Conservation (phyloP, 2,329 filamentous ascomycete species). For the Clonostachys rosea region DNA sequence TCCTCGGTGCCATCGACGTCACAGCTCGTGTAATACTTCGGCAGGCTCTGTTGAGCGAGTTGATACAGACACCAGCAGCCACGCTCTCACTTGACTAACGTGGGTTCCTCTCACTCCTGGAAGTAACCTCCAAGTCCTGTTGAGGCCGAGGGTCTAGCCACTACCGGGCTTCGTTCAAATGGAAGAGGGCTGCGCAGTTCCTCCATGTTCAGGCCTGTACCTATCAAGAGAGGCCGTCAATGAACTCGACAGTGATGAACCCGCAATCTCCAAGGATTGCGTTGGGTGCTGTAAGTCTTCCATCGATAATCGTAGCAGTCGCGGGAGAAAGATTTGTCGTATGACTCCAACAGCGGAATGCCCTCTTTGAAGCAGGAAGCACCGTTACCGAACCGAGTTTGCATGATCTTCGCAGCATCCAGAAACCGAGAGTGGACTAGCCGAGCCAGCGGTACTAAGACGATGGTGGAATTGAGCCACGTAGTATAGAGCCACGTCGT, state of each 20-base stretch:
- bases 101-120: background rate
- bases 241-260: background rate
- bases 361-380: background rate
- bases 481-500: no score
- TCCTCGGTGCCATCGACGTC: conserved; percentile 8
- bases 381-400: background rate
- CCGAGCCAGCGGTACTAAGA: no score
- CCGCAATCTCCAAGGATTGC: background rate
- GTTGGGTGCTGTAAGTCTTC: background rate
- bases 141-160: background rate
- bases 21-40: background rate
- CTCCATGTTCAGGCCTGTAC: background rate
- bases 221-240: background rate
- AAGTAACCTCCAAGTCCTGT: background rate
- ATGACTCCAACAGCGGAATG: background rate
- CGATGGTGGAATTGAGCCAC: no score
- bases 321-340: background rate
- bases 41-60: background rate
- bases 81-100: background rate
- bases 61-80: background rate
- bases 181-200: background rate
- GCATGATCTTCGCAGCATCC: no score
- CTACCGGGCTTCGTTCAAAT: background rate
- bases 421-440: no score
- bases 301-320: background rate